phyloP scores from a whole-genome alignment of 768 basidiomycete species.

The Russula olivacea region DNA sequence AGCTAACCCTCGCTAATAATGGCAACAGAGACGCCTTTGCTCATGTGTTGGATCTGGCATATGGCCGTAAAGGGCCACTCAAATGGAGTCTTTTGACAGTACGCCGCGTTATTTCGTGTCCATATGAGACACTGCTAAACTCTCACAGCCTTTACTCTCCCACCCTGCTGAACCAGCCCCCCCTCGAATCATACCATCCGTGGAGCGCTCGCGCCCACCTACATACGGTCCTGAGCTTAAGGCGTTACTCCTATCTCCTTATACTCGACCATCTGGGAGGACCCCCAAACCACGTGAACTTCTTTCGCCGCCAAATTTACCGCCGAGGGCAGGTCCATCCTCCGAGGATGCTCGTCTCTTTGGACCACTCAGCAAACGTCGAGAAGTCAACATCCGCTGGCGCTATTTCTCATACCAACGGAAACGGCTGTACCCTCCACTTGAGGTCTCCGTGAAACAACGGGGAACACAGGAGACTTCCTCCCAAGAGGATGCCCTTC shows the following conservation, averaged over 20 bases:
- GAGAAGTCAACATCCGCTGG: slow-evolving; percentile 68
- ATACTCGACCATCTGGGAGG: slow-evolving; percentile 41
- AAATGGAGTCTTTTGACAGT: slow-evolving; percentile 66
- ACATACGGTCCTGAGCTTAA: slow-evolving; percentile 55
- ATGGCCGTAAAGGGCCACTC: slow-evolving; percentile 69
- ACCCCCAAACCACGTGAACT: slow-evolving; percentile 41
- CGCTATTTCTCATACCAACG: slow-evolving; percentile 52
- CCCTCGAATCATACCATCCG: slow-evolving; percentile 45
- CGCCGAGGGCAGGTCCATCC: slow-evolving; percentile 47
- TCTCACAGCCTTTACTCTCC: slow-evolving; percentile 48
- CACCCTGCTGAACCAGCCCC: slow-evolving; percentile 40
- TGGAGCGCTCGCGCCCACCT: slow-evolving; percentile 56
- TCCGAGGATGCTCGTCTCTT: slow-evolving; percentile 55
- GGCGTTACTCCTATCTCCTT: slow-evolving; percentile 52
- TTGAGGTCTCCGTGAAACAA: slow-evolving; percentile 40
- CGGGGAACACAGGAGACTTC: slow-evolving; percentile 18
- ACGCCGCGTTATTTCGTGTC: slow-evolving; percentile 22
- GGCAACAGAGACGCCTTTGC: slow-evolving; percentile 47
- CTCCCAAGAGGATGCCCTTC: slow-evolving; percentile 19
- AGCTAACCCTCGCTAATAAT: slow-evolving; percentile 48
- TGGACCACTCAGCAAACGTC: slow-evolving; percentile 65
- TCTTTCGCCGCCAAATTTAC: slow-evolving; percentile 47
- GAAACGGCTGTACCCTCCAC: slow-evolving; percentile 53
- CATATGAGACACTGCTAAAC: slow-evolving; percentile 6
- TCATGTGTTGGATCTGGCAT: slow-evolving; percentile 60